Conservation (phyloP, 768 basidiomycete genomes). For the Collybia sp. region DNA sequence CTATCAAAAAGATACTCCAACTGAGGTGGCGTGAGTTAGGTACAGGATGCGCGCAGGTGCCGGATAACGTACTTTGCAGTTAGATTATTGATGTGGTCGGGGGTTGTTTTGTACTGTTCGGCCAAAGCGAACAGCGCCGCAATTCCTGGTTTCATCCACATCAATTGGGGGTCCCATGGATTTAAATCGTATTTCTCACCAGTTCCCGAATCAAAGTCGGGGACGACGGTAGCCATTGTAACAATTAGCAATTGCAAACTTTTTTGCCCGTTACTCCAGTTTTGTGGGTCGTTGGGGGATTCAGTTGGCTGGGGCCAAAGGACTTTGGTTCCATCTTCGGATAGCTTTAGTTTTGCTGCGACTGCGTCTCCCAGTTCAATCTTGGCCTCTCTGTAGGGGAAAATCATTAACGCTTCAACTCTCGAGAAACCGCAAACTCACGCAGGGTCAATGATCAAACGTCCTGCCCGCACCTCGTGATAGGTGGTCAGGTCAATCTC, state of each 20-base stretch:
- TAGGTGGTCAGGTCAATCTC: slow-evolving; percentile 29
- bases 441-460: slow-evolving; percentile 57
- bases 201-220: slow-evolving; percentile 57
- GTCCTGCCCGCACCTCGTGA: slow-evolving; percentile 50
- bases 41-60: background rate
- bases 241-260: slow-evolving; percentile 44
- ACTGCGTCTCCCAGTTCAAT: slow-evolving; percentile 49
- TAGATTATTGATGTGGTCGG: slow-evolving; percentile 49
- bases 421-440: slow-evolving; percentile 16
- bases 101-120: slow-evolving; percentile 42
- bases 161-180: background rate
- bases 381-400: slow-evolving; percentile 39
- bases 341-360: slow-evolving; percentile 46
- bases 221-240: slow-evolving; percentile 54
- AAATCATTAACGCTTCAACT: background rate
- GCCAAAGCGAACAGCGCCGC: slow-evolving; percentile 55
- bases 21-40: slow-evolving; percentile 17
- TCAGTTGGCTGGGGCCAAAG: slow-evolving; percentile 58
- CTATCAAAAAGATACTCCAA: slow-evolving; percentile 54
- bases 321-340: slow-evolving; percentile 45
- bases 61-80: slow-evolving; percentile 37
- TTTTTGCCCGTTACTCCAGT: slow-evolving; percentile 46
- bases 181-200: slow-evolving; percentile 18
- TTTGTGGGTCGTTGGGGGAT: slow-evolving; percentile 27
- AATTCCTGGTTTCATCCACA: slow-evolving; percentile 31